Conservation (phyloP, 2,329 filamentous ascomycete species). For the Lachnellula occidentalis region DNA sequence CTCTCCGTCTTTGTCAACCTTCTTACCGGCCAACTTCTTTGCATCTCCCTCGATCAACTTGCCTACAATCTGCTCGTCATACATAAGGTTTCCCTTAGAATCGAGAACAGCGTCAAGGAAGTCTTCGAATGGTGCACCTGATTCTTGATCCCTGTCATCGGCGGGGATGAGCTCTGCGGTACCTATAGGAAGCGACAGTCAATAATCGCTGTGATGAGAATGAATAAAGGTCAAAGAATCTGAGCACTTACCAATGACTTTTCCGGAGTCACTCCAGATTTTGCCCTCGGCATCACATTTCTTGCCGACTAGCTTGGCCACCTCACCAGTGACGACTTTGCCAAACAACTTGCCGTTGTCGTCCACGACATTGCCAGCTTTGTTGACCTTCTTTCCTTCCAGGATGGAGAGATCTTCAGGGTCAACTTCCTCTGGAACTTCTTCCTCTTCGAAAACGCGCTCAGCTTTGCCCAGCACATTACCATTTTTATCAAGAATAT, state of each 20-base stretch:
- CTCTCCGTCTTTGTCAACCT: conserved; percentile 64
- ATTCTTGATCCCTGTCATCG: conserved; percentile 44
- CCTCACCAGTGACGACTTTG: conserved; percentile 57
- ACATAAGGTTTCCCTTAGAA: conserved; percentile 47
- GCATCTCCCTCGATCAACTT: conserved; percentile 58
- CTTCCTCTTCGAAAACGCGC: conserved; percentile 31
- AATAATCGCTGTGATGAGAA: background rate
- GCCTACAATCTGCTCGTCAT: conserved; percentile 50
- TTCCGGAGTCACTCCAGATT: conserved; percentile 66
- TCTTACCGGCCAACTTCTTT: conserved; percentile 58
- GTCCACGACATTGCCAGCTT: conserved; percentile 52
- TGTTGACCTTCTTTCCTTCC: conserved; percentile 52
- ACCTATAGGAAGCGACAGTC: conserved; percentile 33
- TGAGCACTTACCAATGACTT: conserved; percentile 43
- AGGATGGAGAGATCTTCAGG: conserved; percentile 43
- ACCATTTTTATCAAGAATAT: conserved; percentile 72
- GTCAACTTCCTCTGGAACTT: conserved; percentile 18
- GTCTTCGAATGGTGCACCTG: conserved; percentile 51
- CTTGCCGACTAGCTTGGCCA: conserved; percentile 58
- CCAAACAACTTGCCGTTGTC: conserved; percentile 51
- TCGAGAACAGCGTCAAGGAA: conserved; percentile 51
- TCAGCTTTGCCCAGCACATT: conserved; percentile 41
- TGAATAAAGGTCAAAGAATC: background rate
- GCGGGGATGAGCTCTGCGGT: conserved; percentile 59
- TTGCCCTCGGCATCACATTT: conserved; percentile 61